Percentiles rank a stretch among this genome's conserved stretches.
Evolutionary conservation across 2,329 filamentous ascomycete species (phyloP).

Genomic region (Aspergillus nomiae): DNA sequence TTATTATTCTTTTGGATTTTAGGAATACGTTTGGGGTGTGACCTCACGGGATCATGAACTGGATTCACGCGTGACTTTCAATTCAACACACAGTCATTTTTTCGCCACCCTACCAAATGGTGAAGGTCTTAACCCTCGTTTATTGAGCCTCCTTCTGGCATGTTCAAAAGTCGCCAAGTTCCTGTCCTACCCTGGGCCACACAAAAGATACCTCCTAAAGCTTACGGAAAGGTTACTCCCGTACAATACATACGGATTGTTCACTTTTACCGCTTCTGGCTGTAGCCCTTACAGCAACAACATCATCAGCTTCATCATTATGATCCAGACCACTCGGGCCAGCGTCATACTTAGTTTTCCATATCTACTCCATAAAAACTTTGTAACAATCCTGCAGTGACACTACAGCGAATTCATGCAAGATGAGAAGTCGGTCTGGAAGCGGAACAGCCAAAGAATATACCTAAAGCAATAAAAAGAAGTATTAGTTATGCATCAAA

Average conservation of each 20-base stretch:
- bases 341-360: background rate
- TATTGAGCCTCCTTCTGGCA: conserved; percentile 2
- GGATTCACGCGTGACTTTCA: background rate
- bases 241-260: background rate
- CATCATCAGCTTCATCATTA: background rate
- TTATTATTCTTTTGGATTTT: background rate
- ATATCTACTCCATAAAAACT: background rate
- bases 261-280: conserved; percentile 3
- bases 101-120: background rate
- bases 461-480: background rate
- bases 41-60: background rate
- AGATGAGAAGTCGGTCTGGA: conserved; percentile 19
- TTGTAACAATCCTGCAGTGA: background rate
- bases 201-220: background rate
- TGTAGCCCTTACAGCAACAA: conserved; percentile 2
- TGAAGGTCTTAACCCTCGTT: background rate
- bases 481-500: conserved; percentile 8
- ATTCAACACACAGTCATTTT: background rate
- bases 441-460: conserved; percentile 7
- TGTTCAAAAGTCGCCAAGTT: background rate
- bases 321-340: background rate
- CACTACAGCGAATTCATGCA: conserved; percentile 10
- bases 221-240: background rate
- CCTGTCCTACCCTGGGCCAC: conserved; percentile 3
- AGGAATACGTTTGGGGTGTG: background rate